phyloP scores from a whole-genome alignment of 768 basidiomycete species.

The Chalciporus piperatus region DNA sequence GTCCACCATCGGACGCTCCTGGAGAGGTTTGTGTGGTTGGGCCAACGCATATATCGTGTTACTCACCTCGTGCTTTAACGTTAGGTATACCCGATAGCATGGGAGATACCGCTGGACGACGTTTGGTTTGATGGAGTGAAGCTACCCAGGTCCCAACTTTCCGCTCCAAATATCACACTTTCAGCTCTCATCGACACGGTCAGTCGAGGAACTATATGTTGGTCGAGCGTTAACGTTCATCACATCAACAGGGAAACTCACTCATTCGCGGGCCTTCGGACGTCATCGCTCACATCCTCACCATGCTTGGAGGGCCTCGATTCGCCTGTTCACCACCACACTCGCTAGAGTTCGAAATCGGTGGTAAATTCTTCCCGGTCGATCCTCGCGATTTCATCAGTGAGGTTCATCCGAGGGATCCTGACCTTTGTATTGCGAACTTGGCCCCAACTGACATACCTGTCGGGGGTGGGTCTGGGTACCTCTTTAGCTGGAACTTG shows the following conservation, averaged over 20 bases:
- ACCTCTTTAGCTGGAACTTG: slow-evolving; percentile 74
- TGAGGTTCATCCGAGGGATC: slow-evolving; percentile 38
- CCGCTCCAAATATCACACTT: slow-evolving; percentile 46
- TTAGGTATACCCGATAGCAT: slow-evolving; percentile 60
- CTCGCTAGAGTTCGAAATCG: slow-evolving; percentile 64
- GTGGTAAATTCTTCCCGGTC: slow-evolving; percentile 65
- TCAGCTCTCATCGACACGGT: slow-evolving; percentile 76
- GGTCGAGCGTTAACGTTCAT: not conserved
- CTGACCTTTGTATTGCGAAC: slow-evolving; percentile 49
- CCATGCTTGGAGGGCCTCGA: slow-evolving; percentile 39
- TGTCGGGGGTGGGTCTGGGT: slow-evolving; percentile 43
- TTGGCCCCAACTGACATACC: slow-evolving; percentile 66
- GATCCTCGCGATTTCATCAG: slow-evolving; percentile 71
- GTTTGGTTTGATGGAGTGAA: slow-evolving; percentile 66
- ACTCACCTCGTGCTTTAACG: slow-evolving; percentile 2
- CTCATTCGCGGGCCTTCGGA: slow-evolving; percentile 73
- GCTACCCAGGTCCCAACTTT: slow-evolving; percentile 54
- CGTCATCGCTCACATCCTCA: slow-evolving; percentile 49
- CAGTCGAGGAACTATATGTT: not conserved
- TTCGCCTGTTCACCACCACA: slow-evolving; percentile 64
- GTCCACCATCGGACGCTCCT: slow-evolving; percentile 52
- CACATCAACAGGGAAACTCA: slow-evolving; percentile 59
- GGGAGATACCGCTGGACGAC: slow-evolving; percentile 72
- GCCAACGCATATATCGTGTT: not conserved
- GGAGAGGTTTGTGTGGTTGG: slow-evolving; percentile 47